Percentiles rank a stretch among this genome's conserved stretches.
These are phyloP conservation scores for Globisporangium rhizosaccharum DNA, from an alignment of 352 stramenopile species.

Conservation along the genomic window DNA sequence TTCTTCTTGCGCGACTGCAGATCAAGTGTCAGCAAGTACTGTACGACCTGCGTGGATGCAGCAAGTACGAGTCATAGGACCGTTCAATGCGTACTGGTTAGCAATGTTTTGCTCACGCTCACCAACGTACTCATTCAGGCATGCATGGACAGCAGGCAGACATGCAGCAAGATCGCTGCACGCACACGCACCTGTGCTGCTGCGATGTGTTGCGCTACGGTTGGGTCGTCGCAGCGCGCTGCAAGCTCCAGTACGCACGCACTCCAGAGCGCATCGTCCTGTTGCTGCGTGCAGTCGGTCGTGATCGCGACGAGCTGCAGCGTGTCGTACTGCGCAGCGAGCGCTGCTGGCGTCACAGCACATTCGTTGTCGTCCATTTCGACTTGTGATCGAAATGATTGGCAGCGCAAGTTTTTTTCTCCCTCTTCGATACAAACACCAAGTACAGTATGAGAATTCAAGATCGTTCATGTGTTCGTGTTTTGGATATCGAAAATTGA, in stretches of 20 bases:
- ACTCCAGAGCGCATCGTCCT: constrained; percentile 5
- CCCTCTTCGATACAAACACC: neutral
- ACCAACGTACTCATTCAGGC: neutral
- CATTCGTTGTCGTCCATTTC: neutral
- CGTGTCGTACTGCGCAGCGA: constrained; percentile 1
- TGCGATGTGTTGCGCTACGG: constrained; percentile 1
- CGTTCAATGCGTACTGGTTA: neutral
- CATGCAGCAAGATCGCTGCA: neutral
- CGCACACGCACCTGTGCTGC: constrained; percentile 2
- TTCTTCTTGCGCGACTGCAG: constrained; percentile 13
- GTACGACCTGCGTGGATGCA: neutral
- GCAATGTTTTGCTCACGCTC: neutral
- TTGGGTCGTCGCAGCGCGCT: constrained; percentile 1
- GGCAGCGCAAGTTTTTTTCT: neutral
- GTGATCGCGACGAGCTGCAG: neutral
- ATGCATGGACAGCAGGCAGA: neutral
- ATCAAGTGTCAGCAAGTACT: constrained; percentile 4
- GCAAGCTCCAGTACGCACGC: constrained; percentile 10
- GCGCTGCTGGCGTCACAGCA: neutral
- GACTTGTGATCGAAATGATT: neutral
- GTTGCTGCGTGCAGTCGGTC: neutral
- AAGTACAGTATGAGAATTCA: neutral
- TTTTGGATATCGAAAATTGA: neutral
- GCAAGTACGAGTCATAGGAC: neutral
- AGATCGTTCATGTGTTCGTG: neutral